phyloP scores from a whole-genome alignment of 2,329 filamentous ascomycete species.

The Colletotrichum musae region DNA sequence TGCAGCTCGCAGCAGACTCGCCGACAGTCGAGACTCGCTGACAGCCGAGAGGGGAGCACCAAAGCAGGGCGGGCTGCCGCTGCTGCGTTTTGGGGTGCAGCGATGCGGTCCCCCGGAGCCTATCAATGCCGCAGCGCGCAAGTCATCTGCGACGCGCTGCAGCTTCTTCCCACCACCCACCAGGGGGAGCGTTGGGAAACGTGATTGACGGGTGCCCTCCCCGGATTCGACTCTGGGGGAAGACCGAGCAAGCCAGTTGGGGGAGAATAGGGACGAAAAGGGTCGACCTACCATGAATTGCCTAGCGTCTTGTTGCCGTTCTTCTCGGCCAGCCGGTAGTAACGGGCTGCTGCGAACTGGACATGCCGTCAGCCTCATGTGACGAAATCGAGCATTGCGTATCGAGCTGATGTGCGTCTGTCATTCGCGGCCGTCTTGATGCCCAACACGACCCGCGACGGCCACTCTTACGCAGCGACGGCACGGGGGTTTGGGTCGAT shows the following conservation, averaged over 20 bases:
- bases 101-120: conserved; percentile 46
- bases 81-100: conserved; percentile 15
- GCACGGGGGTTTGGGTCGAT: not conserved
- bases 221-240: conserved; percentile 36
- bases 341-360: conserved; percentile 86
- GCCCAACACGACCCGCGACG: conserved; percentile 52
- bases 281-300: conserved; percentile 87
- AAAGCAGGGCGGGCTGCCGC: conserved; percentile 35
- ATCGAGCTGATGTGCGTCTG: conserved; percentile 8
- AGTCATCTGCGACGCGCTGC: conserved; percentile 50
- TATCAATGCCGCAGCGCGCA: conserved; percentile 49
- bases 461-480: conserved; percentile 6
- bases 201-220: conserved; percentile 19
- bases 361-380: conserved; percentile 66
- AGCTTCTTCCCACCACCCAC: not conserved
- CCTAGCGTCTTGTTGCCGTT: conserved; percentile 91
- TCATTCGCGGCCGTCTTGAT: conserved; percentile 47
- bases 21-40: conserved; percentile 5
- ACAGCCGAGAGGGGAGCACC: conserved; percentile 16
- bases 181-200: not conserved
- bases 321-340: conserved; percentile 91
- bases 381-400: conserved; percentile 44
- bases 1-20: conserved; percentile 22
- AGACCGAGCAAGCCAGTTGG: conserved; percentile 25
- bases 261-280: conserved; percentile 35